Evolutionary conservation across 192 early-diverging fungal species (phyloP), one percentile per base, ranked within the genome.

Genomic region (Paraglomus occultum): DNA sequence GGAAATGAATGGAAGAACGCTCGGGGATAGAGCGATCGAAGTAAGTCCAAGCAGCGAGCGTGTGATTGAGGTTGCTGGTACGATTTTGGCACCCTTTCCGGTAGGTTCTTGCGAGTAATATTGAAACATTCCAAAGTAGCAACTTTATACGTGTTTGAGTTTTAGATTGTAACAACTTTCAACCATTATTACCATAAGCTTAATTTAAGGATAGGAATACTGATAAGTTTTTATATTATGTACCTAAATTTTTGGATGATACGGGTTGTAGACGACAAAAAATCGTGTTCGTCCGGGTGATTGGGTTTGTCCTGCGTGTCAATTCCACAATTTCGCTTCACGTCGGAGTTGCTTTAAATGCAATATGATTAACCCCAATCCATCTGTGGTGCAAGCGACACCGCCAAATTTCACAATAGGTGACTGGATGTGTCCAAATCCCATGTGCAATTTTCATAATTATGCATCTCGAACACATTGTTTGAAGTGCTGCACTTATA

Each of bases 311-410:
- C 69, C 83, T 53, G 77, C 82, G 38, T 91, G 89, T 72, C 77
- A 82, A 12, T 92, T 85, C 64, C 84, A 86, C 64, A 92, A 92
- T 73, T 92, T 88, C 75, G 85, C 91, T 8, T 82, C 83, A 5
- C 71, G 87, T 22, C 68, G 82, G 31, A 74, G 77, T 6, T 92
- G 90, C 70, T 79, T 87, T 68, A 90, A 90, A 70, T 92, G 90
- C 75, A 80, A 84, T 69, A 76, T 80, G 0, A 77, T 78, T 31
- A 83, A 84, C 49, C 84, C 85, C 18, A 66, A 74, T 49, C 73
- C 79, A 45, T 61, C 73, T 6, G 51, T 69, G 31, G 64, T 77
- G 8, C 82, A 72, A 1, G 58, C 67, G 5, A 76, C 74, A 7
- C 78, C 82, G 11, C 58, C 82, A 22, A 76, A 80, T 64, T 83